Evolutionary conservation across 228 moss, liverwort and hornwort species (phyloP).

Genomic region (Sphagnum fallax): DNA sequence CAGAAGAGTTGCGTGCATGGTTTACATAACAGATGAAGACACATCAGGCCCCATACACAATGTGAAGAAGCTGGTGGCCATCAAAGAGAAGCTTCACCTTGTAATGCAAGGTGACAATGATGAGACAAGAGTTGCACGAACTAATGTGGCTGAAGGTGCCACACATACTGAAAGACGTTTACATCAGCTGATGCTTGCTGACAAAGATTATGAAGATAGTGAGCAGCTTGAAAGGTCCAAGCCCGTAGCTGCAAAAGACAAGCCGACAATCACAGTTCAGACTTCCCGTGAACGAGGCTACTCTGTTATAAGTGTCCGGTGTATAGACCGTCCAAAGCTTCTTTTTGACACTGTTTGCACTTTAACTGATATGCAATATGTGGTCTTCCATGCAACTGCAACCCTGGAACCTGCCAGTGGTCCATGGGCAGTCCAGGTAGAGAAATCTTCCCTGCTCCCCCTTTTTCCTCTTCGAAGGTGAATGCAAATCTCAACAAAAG

Average conservation of each 20-base stretch:
- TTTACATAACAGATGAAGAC: neutral
- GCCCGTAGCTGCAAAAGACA: neutral
- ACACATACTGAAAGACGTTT: neutral
- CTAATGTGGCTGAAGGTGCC: neutral
- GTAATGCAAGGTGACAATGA: neutral
- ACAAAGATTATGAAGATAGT: constrained; percentile 3
- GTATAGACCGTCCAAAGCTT: constrained; percentile 2
- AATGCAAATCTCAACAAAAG: too few species aligned
- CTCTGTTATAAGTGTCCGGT: neutral
- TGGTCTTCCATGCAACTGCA: constrained; percentile 6
- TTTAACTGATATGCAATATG: constrained; percentile 6
- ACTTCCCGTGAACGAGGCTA: constrained; percentile 3
- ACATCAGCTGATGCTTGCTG: neutral
- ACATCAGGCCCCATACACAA: neutral
- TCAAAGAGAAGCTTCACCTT: neutral
- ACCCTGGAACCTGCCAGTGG: neutral
- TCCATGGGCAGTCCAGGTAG: neutral
- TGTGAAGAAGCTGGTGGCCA: neutral
- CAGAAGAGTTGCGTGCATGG: neutral
- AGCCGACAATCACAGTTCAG: neutral
- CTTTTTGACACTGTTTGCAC: constrained; percentile 1
- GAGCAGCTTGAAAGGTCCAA: neutral
- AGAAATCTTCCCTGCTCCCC: too few species aligned
- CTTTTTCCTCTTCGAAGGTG: neutral
- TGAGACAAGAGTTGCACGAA: neutral